phyloP scores from a whole-genome alignment of 2,329 filamentous ascomycete species.

The Xylaria sp. region DNA sequence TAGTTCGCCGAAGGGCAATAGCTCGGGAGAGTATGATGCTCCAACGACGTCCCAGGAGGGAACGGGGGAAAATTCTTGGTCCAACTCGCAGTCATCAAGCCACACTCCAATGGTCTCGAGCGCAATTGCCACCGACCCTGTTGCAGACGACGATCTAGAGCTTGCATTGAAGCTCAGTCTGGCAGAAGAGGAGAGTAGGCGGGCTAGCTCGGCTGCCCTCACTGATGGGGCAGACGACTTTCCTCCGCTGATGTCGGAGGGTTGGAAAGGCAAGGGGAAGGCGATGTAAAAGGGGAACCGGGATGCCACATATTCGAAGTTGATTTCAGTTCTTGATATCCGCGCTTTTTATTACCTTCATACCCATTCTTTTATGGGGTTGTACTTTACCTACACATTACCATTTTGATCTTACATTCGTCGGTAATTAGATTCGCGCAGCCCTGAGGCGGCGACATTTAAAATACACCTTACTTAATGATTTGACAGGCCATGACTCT shows the following conservation, averaged over 20 bases:
- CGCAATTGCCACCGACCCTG: conserved; percentile 23
- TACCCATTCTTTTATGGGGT: conserved; percentile 4
- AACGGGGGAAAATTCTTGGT: conserved; percentile 42
- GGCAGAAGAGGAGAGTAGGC: conserved; percentile 53
- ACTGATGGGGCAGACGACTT: conserved; percentile 33
- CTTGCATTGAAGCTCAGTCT: conserved; percentile 63
- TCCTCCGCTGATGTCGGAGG: conserved; percentile 29
- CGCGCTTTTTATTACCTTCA: conserved; percentile 4
- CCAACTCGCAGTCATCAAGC: conserved; percentile 41
- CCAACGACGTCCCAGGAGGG: conserved; percentile 53
- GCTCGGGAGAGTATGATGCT: conserved; percentile 54
- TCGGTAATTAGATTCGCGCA: background rate
- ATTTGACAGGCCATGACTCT: no score
- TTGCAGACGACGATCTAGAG: conserved; percentile 59
- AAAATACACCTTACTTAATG: no score
- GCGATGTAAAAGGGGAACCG: conserved; percentile 10
- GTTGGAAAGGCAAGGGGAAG: conserved; percentile 32
- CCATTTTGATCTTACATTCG: conserved; percentile 5
- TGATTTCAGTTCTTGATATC: conserved; percentile 13
- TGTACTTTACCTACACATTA: background rate
- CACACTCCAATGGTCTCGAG: conserved; percentile 39
- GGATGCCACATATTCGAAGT: background rate
- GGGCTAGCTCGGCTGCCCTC: conserved; percentile 20
- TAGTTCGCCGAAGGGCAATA: conserved; percentile 49
- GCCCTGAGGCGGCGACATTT: no score